phyloP scores from a whole-genome alignment of 2,329 filamentous ascomycete species.

The Trichoderma koningii region DNA sequence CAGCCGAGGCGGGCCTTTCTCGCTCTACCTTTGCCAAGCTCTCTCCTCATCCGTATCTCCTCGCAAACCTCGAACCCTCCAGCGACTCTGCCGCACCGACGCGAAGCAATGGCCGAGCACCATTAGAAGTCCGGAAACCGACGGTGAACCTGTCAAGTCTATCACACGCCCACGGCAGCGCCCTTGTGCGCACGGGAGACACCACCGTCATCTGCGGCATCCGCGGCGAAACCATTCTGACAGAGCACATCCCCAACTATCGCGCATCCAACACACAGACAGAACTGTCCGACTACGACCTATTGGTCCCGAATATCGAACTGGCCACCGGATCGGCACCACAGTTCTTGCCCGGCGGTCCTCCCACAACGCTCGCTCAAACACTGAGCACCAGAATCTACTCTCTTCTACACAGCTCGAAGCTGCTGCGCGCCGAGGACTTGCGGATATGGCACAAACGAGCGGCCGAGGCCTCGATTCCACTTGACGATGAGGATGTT shows the following conservation, averaged over 20 bases:
- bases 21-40: conserved; percentile 83
- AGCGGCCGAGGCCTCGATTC: conserved; percentile 50
- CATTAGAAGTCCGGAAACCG: conserved; percentile 69
- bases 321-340: conserved; percentile 88
- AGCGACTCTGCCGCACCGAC: conserved; percentile 51
- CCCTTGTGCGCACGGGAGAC: conserved; percentile 83
- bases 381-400: conserved; percentile 79
- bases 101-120: conserved; percentile 79
- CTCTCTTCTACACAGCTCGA: conserved; percentile 71
- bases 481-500: conserved; percentile 49
- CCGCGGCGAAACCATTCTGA: conserved; percentile 78
- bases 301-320: conserved; percentile 93
- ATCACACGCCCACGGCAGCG: conserved; percentile 85
- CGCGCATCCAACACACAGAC: conserved; percentile 47
- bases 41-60: conserved; percentile 84
- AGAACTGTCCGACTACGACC: conserved; percentile 63
- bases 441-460: conserved; percentile 71
- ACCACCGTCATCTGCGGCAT: conserved; percentile 95
- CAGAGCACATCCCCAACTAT: conserved; percentile 71
- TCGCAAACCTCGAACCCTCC: conserved; percentile 76
- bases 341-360: conserved; percentile 78
- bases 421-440: conserved; percentile 65
- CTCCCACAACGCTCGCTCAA: conserved; percentile 79
- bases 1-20: conserved; percentile 46
- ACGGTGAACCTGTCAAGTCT: conserved; percentile 80